These are phyloP conservation scores for Candida stauntonica DNA, from an alignment of 805 yeast genomes.

Conservation along the genomic window DNA sequence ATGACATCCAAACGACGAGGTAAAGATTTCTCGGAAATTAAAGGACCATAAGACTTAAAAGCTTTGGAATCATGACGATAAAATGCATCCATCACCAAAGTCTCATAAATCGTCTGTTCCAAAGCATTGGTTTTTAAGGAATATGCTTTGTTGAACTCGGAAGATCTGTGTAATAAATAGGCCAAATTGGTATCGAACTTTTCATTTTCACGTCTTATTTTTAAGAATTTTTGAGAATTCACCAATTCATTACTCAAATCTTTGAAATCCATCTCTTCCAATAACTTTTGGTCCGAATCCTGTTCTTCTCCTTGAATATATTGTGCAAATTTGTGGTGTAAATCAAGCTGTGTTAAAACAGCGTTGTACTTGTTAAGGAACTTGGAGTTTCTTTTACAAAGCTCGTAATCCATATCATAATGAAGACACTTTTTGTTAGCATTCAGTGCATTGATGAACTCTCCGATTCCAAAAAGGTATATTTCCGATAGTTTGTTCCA, in stretches of 20 bases:
- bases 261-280: constrained; percentile 40
- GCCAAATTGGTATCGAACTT: constrained; percentile 19
- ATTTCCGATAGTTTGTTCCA: constrained; percentile 32
- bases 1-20: constrained; percentile 33
- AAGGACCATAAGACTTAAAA: constrained; percentile 28
- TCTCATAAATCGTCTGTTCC: constrained; percentile 31
- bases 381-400: constrained; percentile 55
- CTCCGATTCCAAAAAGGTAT: constrained; percentile 47
- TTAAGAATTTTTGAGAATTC: constrained; percentile 18
- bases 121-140: constrained; percentile 20
- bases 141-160: constrained; percentile 19
- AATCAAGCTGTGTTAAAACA: constrained; percentile 31
- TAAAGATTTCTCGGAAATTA: constrained; percentile 14
- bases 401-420: constrained; percentile 65
- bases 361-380: constrained; percentile 41
- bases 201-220: constrained; percentile 21
- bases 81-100: constrained; percentile 39
- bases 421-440: constrained; percentile 66
- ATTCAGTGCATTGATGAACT: constrained; percentile 47
- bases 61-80: constrained; percentile 25
- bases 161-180: constrained; percentile 15
- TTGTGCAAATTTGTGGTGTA: constrained; percentile 42
- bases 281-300: constrained; percentile 35
- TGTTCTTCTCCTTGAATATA: constrained; percentile 32
- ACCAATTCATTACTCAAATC: constrained; percentile 34